phyloP scores from a whole-genome alignment of 169 alveolate species.

The Ichthyophthirius multifiliis region DNA sequence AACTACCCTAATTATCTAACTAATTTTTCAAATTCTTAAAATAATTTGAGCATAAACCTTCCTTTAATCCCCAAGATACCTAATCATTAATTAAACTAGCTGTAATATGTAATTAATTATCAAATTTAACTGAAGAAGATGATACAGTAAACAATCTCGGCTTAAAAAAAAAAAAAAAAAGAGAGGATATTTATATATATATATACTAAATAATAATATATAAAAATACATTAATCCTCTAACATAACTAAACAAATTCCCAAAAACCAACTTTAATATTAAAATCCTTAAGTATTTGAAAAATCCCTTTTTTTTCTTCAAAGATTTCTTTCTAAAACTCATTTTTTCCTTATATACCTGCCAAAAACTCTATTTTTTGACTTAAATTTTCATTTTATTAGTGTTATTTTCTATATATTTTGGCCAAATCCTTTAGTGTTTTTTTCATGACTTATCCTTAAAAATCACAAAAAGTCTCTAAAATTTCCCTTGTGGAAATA shows the following conservation, averaged over 20 bases:
- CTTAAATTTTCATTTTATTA: background rate
- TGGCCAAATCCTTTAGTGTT: constrained; percentile 43
- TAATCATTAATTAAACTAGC: constrained; percentile 36
- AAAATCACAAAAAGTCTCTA: constrained; percentile 46
- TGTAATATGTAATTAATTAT: constrained; percentile 48
- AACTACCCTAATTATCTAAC: background rate
- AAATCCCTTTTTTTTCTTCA: constrained; percentile 10
- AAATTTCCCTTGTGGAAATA: constrained; percentile 36
- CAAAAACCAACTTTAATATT: constrained; percentile 30
- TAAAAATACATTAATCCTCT: too few relatives aligned
- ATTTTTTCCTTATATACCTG: constrained; percentile 11
- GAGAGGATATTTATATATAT: too few relatives aligned
- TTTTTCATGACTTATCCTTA: constrained; percentile 51
- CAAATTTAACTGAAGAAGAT: constrained; percentile 40
- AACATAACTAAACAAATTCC: constrained; percentile 39
- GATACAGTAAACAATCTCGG: constrained; percentile 71
- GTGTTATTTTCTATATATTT: background rate
- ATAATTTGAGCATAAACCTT: constrained; percentile 48
- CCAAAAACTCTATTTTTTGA: background rate
- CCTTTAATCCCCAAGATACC: constrained; percentile 14
- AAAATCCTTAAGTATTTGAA: constrained; percentile 29
- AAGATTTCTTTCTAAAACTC: constrained; percentile 15
- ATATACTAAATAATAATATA: too few relatives aligned
- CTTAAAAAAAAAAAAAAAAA: constrained; percentile 33
- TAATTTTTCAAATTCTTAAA: constrained; percentile 14